Conservation (phyloP, 208 protist species). For the Acanthamoeba triangularis region DNA sequence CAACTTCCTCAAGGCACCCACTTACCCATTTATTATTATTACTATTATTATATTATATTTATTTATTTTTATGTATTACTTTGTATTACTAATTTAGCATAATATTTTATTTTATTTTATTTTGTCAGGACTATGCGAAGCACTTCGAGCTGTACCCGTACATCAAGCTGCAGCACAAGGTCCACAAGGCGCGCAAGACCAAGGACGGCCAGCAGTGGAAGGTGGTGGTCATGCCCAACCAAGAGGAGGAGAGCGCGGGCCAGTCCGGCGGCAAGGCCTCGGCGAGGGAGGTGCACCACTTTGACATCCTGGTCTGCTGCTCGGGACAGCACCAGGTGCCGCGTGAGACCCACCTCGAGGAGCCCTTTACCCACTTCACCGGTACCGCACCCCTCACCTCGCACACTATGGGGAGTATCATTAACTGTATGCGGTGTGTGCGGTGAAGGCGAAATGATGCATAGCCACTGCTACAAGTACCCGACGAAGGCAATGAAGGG, state of each 20-base stretch:
- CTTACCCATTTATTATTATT: background rate
- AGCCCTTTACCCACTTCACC: slow-evolving; percentile 44
- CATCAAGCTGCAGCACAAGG: slow-evolving; percentile 63
- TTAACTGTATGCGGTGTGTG: background rate
- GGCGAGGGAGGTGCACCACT: slow-evolving; percentile 46
- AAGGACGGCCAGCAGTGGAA: slow-evolving; percentile 65
- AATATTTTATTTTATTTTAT: background rate
- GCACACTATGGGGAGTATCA: background rate
- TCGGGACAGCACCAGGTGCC: slow-evolving; percentile 74
- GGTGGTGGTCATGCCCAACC: slow-evolving; percentile 38
- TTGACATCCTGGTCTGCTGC: slow-evolving; percentile 60
- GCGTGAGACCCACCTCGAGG: background rate
- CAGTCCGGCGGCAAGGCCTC: background rate
- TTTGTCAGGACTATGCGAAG: slow-evolving; percentile 49
- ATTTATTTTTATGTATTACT: background rate
- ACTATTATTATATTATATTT: too few species aligned
- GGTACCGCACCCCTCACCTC: background rate
- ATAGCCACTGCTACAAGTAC: slow-evolving; percentile 69
- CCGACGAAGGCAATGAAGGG: slow-evolving; percentile 63
- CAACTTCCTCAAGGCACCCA: background rate
- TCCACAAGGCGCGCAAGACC: slow-evolving; percentile 67
- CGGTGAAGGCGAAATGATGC: slow-evolving; percentile 34
- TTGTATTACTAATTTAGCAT: background rate
- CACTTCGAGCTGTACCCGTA: slow-evolving; percentile 59
- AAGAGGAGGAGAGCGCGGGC: background rate